These are phyloP conservation scores for Erodium moschatum DNA, from an alignment of 441 rosid species.

Conservation along the genomic window DNA sequence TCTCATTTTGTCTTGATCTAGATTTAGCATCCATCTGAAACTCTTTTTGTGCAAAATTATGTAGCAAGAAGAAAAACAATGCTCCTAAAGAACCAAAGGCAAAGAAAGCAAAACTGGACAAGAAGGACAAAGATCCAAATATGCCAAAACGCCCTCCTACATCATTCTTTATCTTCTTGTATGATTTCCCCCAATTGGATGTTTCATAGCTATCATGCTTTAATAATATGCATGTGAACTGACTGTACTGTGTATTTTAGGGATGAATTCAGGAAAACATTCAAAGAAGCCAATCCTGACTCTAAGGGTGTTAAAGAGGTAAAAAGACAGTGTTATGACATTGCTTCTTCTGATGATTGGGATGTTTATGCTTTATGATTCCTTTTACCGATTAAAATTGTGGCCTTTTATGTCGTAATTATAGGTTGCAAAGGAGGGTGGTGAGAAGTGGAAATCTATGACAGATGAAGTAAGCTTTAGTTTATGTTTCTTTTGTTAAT, in stretches of 20 bases:
- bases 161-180: constrained; percentile 80
- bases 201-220: neutral
- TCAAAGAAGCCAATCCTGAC: constrained; percentile 46
- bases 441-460: constrained; percentile 82
- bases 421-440: constrained; percentile 73
- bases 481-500: neutral
- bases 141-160: constrained; percentile 73
- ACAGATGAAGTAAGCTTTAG: constrained; percentile 54
- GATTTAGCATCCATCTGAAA: no score
- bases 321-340: neutral
- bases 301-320: constrained; percentile 49
- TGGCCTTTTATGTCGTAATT: neutral
- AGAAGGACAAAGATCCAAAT: constrained; percentile 39
- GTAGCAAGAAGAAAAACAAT: constrained; percentile 45
- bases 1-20: no score
- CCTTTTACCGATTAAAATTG: neutral
- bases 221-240: neutral
- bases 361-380: neutral
- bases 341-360: neutral
- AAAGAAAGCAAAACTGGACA: constrained; percentile 47
- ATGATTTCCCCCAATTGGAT: constrained; percentile 1
- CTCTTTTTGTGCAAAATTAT: neutral
- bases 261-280: constrained; percentile 61
- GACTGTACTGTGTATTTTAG: constrained; percentile 20
- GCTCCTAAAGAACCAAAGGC: constrained; percentile 54